Base-by-base conservation (phyloP, 148 eudicot species). In the Pouteria glomerata region DNA sequence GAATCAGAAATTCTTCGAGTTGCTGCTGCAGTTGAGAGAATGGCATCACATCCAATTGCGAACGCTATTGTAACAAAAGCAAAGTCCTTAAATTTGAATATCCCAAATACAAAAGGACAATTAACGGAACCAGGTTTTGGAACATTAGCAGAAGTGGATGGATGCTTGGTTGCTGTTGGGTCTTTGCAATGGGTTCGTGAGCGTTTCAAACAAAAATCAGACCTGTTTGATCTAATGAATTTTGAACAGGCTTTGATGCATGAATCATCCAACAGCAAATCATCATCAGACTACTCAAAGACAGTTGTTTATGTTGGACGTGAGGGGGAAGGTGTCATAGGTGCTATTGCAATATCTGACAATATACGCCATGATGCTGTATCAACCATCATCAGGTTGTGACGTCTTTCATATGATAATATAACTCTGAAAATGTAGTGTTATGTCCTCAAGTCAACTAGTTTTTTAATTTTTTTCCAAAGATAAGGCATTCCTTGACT, bases 21-120 rank as follows among this genome's bases (percentile, higher is more conserved):
- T 79, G 97, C 98, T 76, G 98, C 98, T 81, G 97, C 98, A 51
- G 97, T 94, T 80, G 98, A 94, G 78, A 91, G 83, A 84, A 94
- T 96, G 63, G 90, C 96, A 58, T 88, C 91, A 59, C 98, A 91
- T 79, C 98, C 98, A 30, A 85, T 94, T 71, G 98, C 98, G 68
- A 91, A 76, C 63, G 98, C 97, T 33, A 91, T 94, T 76, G 70
- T 88, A 70, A 82, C 77, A 51, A 85, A 88, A 85, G 97, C 98
- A 24, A 90, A 91, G 75, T 86, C 90, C 65, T 50, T 79, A 67
- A 79, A 83, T 59, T 79, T 91, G 71, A 75, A 63, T 55, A 86
- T 88, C 74, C 96, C 98, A 21, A 67, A 51, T 59, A 86, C 98
- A 39, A 82, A 71, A 63, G 86, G 97, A 44, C 98, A 94, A 68